Evolutionary conservation across 306 rosid genomes (phyloP).

Genomic region (Trifolium subterraneum): DNA sequence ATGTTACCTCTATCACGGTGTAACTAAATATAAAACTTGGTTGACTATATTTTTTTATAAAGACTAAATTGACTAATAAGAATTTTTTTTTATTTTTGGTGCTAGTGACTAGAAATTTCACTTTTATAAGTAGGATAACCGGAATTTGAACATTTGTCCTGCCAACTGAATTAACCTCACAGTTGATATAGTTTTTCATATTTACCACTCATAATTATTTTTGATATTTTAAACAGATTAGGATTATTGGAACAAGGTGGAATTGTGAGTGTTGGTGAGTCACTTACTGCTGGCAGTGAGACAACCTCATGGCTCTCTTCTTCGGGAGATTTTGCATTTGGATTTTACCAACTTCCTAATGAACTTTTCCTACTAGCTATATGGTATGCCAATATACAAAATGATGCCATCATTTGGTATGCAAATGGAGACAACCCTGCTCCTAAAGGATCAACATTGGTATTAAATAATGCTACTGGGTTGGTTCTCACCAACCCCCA

Average conservation of each 20-base stretch:
- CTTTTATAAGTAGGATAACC: too few species aligned
- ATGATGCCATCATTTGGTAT: constrained; percentile 30
- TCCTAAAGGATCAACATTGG: constrained; percentile 33
- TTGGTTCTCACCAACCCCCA: constrained; percentile 41
- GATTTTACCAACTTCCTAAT: constrained; percentile 20
- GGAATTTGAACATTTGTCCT: too few species aligned
- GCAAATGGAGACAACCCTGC: constrained; percentile 40
- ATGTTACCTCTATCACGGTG: too few species aligned
- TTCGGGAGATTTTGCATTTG: constrained; percentile 46
- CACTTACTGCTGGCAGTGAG: constrained; percentile 27
- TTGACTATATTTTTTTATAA: too few species aligned
- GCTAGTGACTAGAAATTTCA: too few species aligned
- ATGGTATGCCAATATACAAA: constrained; percentile 33
- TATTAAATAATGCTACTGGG: constrained; percentile 32
- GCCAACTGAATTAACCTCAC: too few species aligned
- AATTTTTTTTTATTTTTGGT: too few species aligned
- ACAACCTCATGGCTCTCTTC: constrained; percentile 39
- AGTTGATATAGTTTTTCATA: not conserved
- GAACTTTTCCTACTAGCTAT: constrained; percentile 41
- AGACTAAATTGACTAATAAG: too few species aligned
- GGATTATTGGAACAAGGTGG: not conserved
- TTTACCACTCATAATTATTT: too few species aligned
- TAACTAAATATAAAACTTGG: too few species aligned
- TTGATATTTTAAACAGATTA: not conserved
- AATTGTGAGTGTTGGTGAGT: not conserved